Evolutionary conservation across 352 stramenopile genomes (phyloP).

Genomic region (Detonula confervacea): DNA sequence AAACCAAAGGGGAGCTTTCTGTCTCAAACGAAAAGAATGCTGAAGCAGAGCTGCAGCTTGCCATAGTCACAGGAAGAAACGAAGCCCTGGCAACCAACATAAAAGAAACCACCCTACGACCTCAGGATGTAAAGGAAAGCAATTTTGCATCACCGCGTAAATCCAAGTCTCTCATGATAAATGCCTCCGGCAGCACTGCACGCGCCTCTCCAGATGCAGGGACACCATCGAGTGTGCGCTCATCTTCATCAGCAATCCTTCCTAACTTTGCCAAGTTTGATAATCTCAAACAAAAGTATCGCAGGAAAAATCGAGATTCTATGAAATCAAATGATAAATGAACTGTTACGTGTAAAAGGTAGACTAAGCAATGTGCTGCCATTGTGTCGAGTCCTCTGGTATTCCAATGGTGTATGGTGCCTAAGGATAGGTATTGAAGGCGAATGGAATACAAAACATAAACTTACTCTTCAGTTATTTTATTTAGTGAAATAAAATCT

Average conservation of each 20-base stretch:
- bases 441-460: too few relatives aligned
- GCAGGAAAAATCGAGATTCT: slow-evolving; percentile 11
- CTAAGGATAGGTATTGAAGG: too few relatives aligned
- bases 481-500: too few relatives aligned
- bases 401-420: too few relatives aligned
- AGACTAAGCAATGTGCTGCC: too few relatives aligned
- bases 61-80: neutral
- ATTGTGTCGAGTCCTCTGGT: too few relatives aligned
- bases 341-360: too few relatives aligned
- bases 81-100: neutral
- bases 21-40: neutral
- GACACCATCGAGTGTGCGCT: slow-evolving; percentile 4
- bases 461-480: too few relatives aligned
- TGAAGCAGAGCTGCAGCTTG: neutral
- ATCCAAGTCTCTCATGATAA: neutral
- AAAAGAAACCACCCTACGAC: neutral
- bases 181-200: neutral
- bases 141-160: neutral
- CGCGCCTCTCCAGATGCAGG: neutral
- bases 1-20: neutral
- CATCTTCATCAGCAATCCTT: slow-evolving; percentile 7
- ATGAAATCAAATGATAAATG: neutral
- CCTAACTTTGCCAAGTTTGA: slow-evolving; percentile 9
- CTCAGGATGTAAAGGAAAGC: neutral
- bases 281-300: slow-evolving; percentile 20